Evolutionary conservation across 441 rosid species (phyloP), one percentile per base, ranked within the genome.

Genomic region (Adansonia gregorii): DNA sequence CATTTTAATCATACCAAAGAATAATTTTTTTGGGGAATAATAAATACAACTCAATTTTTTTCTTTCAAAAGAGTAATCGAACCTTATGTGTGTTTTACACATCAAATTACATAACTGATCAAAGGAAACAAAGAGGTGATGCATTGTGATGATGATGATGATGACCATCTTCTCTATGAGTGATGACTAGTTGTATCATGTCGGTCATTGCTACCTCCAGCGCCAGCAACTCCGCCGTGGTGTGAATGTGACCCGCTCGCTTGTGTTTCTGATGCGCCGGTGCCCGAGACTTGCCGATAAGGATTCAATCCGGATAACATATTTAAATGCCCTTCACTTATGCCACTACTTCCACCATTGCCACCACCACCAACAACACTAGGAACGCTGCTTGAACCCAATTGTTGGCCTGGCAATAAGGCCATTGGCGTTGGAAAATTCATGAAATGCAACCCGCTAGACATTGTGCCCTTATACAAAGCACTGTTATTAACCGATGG

Each of bases 401-500:
- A 54, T 78, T 87, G 91, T 78, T 91, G 91, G 60, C 89, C 83
- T 0, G 93, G 89, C 82, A 89, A 49, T 12, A 92, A 73, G 31
- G 94, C 91, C 81, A 92, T 76, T 4, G 96, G 94, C 0, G 92
- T 76, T 9, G 96, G 90, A 79, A 90, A 92, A 77, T 92, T 92
- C 93, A 92, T 92, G 80, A 92, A 88, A 86, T 92, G 94, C 41
- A 91, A 83, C 10, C 91, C 96, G 72, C 90, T 89, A 6, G 93
- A 85, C 77, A 83, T 85, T n/a, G 83, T 81, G 22, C 90, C 83
- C 31, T 90, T 80, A 79, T 88, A 88, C 76, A 85, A 75, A 66
- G 76, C 85, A 71, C 83, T 87, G 49, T 83, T 91, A 70, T 86
- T 87, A 22, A 79, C 88, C 0, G 91, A 79, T 9, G 94, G 92